Base-by-base conservation (phyloP, 2,329 filamentous ascomycete species). In the Neobulgaria alba region DNA sequence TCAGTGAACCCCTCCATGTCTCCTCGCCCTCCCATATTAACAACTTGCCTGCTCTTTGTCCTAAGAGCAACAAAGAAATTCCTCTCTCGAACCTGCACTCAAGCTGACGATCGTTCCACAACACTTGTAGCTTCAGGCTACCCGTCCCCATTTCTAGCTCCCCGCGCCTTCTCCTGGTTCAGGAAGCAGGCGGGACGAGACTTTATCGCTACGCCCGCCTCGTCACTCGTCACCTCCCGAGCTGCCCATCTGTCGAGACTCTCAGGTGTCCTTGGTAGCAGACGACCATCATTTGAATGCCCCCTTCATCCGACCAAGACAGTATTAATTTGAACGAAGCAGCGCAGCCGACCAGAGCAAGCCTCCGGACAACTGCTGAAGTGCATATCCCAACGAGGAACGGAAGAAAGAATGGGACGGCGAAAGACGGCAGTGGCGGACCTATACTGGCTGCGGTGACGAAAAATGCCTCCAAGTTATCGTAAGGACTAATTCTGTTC, bases 261-360 rank as follows among this genome's bases (percentile, higher is more conserved):
- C 23, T 26, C 23, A 26, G 12, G 7, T 29, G 20, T 29, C 12
- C 23, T 14, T 10, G 18, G 19, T 14, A 10, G n/a, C 4, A 19
- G 5, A 5, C 7, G n/a, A 36, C 49, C 38, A 34, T 46, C 43
- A 49, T 55, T 59, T 62, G 54, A 59, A 62, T 62, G 60, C 56
- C 57, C 55, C 53, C 56, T 48, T 58, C 59, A 54, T 50, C 50
- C 41, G 58, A 61, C 36, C 50, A 57, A 52, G 54, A 61, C 42
- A 51, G 17, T 26, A 54, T 38, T 35, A 49, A 50, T 32, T 47
- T 18, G 45, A 53, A 23, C 46, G 36, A 41, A 42, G 43, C 37
- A 49, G 36, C 47, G 20, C 48, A 49, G 19, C 39, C 52, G 19
- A 45, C 31, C 39, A 57, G 54, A 41, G 38, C 42, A 41, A 47